Percentiles rank a stretch among this genome's conserved stretches.
Conservation (phyloP, 116 monocot species). For the Iris pallida region DNA sequence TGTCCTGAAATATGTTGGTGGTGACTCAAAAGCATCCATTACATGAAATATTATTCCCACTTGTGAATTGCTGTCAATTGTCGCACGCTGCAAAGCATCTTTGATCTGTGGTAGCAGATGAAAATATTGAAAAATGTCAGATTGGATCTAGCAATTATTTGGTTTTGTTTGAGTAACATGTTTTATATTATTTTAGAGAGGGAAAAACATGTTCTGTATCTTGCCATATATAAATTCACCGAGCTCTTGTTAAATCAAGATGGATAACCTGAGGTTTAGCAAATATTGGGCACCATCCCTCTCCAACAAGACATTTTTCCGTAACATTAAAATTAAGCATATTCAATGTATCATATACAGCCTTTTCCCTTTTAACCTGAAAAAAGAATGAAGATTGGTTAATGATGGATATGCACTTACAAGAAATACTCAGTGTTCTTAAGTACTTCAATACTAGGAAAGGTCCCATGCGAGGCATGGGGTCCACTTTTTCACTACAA, state of each 20-base stretch:
- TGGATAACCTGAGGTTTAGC: constrained; percentile 69
- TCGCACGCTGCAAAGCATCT: constrained; percentile 80
- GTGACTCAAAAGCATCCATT: constrained; percentile 83
- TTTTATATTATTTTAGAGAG: background rate
- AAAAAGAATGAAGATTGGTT: constrained; percentile 3
- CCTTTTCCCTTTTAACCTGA: constrained; percentile 94
- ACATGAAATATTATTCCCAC: constrained; percentile 96
- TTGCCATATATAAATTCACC: background rate
- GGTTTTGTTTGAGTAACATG: no score
- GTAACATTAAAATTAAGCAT: constrained; percentile 99
- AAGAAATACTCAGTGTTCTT: background rate
- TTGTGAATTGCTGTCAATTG: constrained; percentile 93
- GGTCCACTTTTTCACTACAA: no score
- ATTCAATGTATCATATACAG: constrained; percentile 96
- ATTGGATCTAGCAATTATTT: no score
- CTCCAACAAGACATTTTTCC: constrained; percentile 98
- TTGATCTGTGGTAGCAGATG: constrained; percentile 59
- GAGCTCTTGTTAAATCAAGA: background rate
- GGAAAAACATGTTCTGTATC: background rate
- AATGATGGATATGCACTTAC: background rate
- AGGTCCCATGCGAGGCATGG: no score
- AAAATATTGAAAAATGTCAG: background rate
- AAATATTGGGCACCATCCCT: constrained; percentile 96
- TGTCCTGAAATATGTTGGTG: constrained; percentile 95
- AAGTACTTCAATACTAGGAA: no score